These are phyloP conservation scores for Penicillium sp. DNA, from an alignment of 2,329 filamentous ascomycete genomes.

Conservation along the genomic window DNA sequence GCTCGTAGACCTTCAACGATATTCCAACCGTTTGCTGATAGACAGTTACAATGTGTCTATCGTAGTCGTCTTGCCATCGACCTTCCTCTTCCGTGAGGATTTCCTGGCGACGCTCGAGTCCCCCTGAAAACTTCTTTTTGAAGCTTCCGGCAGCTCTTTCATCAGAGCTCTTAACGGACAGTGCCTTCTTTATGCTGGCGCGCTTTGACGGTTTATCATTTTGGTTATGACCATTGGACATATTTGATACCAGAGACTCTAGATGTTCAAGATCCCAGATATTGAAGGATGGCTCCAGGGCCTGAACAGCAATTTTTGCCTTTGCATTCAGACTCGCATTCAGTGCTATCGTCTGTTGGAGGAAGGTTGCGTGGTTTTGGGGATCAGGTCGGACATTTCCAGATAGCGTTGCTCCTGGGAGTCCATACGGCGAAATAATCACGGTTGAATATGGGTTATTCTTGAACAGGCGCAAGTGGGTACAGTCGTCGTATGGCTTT, in stretches of 20 bases:
- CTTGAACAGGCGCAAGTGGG: constrained; percentile 18
- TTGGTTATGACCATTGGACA: constrained; percentile 1
- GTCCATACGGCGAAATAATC: neutral
- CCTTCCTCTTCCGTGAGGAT: constrained; percentile 46
- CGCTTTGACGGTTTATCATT: constrained; percentile 30
- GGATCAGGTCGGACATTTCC: constrained; percentile 18
- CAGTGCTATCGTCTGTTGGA: neutral
- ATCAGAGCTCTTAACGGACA: constrained; percentile 35
- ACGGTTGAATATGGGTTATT: constrained; percentile 35
- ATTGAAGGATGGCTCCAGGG: neutral
- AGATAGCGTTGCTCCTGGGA: constrained; percentile 14
- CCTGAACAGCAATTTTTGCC: neutral
- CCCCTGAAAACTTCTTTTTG: constrained; percentile 24
- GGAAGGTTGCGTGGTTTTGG: neutral
- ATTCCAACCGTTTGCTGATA: constrained; percentile 49
- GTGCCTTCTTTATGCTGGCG: constrained; percentile 36
- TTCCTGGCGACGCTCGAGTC: constrained; percentile 31
- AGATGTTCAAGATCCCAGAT: constrained; percentile 1
- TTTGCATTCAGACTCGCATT: neutral
- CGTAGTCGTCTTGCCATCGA: constrained; percentile 45
- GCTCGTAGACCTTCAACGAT: constrained; percentile 37
- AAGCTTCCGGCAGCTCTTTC: constrained; percentile 18
- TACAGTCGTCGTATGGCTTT: constrained; percentile 33
- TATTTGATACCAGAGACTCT: neutral
- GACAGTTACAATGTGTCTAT: constrained; percentile 37